Evolutionary conservation across 208 protist genomes (phyloP).

Genomic region (Trypanosoma avium): DNA sequence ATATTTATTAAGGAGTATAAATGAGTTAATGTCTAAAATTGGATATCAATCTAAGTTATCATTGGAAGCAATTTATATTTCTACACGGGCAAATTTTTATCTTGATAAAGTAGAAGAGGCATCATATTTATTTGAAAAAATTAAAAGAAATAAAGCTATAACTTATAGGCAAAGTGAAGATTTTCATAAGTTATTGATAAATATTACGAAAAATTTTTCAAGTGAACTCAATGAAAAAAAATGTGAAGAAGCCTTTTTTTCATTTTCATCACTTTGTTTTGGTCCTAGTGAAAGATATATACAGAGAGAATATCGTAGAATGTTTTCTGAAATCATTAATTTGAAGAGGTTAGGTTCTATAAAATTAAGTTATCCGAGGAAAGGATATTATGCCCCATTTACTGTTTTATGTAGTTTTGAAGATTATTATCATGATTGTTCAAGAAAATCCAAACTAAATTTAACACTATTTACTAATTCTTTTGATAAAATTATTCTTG

Average conservation of each 20-base stretch:
- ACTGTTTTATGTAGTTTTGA: conserved; percentile 26
- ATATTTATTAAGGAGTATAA: conserved; percentile 8
- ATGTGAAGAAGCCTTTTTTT: conserved; percentile 17
- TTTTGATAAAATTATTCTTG: conserved; percentile 14
- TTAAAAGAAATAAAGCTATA: conserved; percentile 2
- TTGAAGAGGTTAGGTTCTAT: neutral
- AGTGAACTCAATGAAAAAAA: neutral
- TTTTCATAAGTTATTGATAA: conserved; percentile 21
- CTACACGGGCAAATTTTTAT: conserved; percentile 2
- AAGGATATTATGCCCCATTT: conserved; percentile 26
- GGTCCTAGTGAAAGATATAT: conserved; percentile 2
- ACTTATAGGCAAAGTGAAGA: conserved; percentile 14
- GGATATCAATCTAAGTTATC: neutral
- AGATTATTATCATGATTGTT: conserved; percentile 12
- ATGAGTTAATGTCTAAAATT: conserved; percentile 8
- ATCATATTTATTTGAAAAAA: neutral
- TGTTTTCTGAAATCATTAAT: conserved; percentile 11
- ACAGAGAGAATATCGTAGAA: conserved; percentile 11
- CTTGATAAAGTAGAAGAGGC: conserved; percentile 9
- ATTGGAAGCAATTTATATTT: conserved; percentile 15
- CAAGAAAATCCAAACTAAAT: conserved; percentile 1
- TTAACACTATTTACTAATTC: conserved; percentile 21
- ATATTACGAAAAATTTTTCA: neutral
- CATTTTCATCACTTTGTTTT: conserved; percentile 24
- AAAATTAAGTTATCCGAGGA: conserved; percentile 19